Conservation (phyloP, 176 grass and related monocot genomes). For the Canna indica region DNA sequence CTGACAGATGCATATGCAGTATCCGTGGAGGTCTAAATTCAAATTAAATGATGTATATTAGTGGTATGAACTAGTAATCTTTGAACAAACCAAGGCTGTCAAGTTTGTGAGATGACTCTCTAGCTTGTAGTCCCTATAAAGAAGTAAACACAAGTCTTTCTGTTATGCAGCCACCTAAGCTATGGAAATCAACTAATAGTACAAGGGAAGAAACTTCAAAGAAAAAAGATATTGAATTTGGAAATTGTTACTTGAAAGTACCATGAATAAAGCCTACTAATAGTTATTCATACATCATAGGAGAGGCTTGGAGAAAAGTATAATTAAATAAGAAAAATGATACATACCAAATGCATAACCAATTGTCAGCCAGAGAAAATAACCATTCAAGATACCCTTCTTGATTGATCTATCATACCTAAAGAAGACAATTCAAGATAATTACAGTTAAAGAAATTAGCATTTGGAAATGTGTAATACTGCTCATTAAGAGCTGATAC, state of each 20-base stretch:
- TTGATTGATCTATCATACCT: slow-evolving; percentile 82
- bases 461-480: background rate
- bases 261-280: background rate
- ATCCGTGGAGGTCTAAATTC: too few relatives aligned
- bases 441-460: background rate
- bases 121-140: background rate
- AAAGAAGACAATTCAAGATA: slow-evolving; percentile 8
- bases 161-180: background rate
- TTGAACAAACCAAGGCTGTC: too few relatives aligned
- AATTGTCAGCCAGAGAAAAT: slow-evolving; percentile 78
- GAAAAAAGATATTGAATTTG: background rate
- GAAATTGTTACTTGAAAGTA: too few relatives aligned
- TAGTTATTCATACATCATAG: background rate
- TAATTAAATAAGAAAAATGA: background rate
- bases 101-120: background rate
- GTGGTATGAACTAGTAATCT: too few relatives aligned
- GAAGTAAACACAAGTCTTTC: background rate
- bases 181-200: background rate
- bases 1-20: too few relatives aligned
- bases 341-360: slow-evolving; percentile 83
- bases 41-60: too few relatives aligned
- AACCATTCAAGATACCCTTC: slow-evolving; percentile 66
- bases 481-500: background rate
- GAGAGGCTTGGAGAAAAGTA: too few relatives aligned
- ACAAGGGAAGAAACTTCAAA: background rate